These are phyloP conservation scores for Lactarius hatsudake DNA, from an alignment of 768 basidiomycete species.

Conservation along the genomic window DNA sequence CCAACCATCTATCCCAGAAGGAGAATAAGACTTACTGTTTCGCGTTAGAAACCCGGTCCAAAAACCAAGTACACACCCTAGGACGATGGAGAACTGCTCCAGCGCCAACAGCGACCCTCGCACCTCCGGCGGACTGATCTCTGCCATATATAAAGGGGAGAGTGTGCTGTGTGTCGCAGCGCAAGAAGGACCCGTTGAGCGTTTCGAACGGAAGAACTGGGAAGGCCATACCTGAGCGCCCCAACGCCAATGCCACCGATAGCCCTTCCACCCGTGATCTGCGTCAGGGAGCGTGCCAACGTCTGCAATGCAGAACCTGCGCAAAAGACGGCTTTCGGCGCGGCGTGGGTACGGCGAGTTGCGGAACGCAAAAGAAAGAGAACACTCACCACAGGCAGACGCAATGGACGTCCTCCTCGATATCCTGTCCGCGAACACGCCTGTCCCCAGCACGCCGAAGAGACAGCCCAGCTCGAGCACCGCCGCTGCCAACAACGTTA, in stretches of 20 bases:
- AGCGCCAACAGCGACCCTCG: constrained; percentile 77
- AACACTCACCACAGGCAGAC: constrained; percentile 57
- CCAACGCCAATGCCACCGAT: constrained; percentile 83
- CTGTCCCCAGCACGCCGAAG: constrained; percentile 67
- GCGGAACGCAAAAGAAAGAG: background rate
- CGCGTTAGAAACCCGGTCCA: constrained; percentile 80
- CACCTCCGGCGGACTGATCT: constrained; percentile 78
- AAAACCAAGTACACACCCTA: constrained; percentile 79
- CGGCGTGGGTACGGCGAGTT: too few species aligned
- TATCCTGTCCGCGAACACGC: constrained; percentile 63
- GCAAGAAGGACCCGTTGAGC: constrained; percentile 9
- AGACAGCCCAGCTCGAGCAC: constrained; percentile 75
- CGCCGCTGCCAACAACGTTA: constrained; percentile 49
- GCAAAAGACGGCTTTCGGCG: constrained; percentile 57
- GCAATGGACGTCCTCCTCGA: constrained; percentile 69
- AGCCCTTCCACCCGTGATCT: constrained; percentile 67
- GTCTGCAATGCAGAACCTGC: constrained; percentile 71
- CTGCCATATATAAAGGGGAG: constrained; percentile 79
- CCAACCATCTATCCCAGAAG: background rate
- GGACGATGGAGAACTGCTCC: constrained; percentile 77
- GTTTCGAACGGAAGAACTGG: background rate
- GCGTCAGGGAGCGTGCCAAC: constrained; percentile 50
- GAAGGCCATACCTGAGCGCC: constrained; percentile 39
- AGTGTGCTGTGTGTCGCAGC: constrained; percentile 51
- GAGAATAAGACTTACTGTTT: constrained; percentile 42